Conservation (phyloP, 2,329 filamentous ascomycete genomes). For the Fusarium anthophilum region DNA sequence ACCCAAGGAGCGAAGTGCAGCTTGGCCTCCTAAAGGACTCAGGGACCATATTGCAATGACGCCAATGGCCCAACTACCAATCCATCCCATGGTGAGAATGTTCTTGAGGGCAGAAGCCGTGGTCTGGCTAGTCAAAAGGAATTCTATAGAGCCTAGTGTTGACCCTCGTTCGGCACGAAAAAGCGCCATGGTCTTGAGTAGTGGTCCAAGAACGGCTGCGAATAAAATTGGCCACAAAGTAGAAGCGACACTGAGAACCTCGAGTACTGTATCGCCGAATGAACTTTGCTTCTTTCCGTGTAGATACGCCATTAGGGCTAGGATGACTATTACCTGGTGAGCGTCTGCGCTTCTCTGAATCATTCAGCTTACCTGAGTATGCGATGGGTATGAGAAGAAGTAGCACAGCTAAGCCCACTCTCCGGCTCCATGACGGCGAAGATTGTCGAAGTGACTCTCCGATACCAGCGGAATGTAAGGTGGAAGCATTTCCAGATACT, state of each 20-base stretch:
- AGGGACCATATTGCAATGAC: neutral
- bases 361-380: neutral
- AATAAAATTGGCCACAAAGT: conserved; percentile 17
- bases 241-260: neutral
- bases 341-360: neutral
- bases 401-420: neutral
- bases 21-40: neutral
- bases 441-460: neutral
- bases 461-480: rapidly evolving
- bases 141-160: neutral
- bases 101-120: neutral
- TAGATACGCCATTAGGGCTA: neutral
- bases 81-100: neutral
- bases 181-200: neutral
- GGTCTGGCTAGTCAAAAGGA: neutral
- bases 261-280: neutral
- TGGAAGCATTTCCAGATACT: neutral
- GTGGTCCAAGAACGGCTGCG: neutral
- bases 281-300: neutral
- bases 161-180: neutral
- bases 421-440: neutral
- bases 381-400: neutral
- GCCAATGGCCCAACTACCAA: neutral
- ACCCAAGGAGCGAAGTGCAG: neutral
- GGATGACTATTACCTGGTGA: neutral